These are phyloP conservation scores for Orbilia oligospora DNA, from an alignment of 2,329 filamentous ascomycete species.

Conservation along the genomic window DNA sequence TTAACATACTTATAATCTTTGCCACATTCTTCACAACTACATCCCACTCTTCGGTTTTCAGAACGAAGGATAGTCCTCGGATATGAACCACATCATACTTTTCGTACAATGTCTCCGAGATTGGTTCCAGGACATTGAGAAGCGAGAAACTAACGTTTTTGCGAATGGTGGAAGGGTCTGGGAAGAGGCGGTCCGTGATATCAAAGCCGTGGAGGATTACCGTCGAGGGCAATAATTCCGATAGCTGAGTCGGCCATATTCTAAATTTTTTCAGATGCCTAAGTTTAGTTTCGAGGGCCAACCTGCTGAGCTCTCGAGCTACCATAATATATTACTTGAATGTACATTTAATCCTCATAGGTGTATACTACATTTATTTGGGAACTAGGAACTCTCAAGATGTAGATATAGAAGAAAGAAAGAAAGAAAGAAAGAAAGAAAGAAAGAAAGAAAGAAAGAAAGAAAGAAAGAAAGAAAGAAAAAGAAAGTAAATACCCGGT, in stretches of 20 bases:
- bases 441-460: too few relatives aligned
- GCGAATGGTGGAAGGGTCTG: slow-evolving; percentile 33
- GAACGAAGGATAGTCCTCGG: slow-evolving; percentile 34
- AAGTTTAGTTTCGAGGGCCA: background rate
- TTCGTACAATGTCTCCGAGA: slow-evolving; percentile 28
- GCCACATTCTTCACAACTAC: slow-evolving; percentile 41
- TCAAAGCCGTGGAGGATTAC: slow-evolving; percentile 41
- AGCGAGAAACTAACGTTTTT: slow-evolving; percentile 41
- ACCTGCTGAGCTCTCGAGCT: too few relatives aligned
- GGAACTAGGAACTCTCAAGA: too few relatives aligned
- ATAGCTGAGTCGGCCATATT: slow-evolving; percentile 39
- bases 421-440: too few relatives aligned
- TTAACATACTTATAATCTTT: slow-evolving; percentile 40
- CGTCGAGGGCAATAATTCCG: slow-evolving; percentile 21
- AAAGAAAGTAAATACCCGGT: slow-evolving; percentile 28
- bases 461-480: too few relatives aligned
- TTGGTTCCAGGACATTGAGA: slow-evolving; percentile 29
- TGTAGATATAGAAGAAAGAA: too few relatives aligned
- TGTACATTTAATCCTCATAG: too few relatives aligned
- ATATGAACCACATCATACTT: slow-evolving; percentile 52
- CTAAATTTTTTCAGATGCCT: background rate
- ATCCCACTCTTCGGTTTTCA: slow-evolving; percentile 37
- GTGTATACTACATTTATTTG: too few relatives aligned
- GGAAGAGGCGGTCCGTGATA: slow-evolving; percentile 43
- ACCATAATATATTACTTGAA: too few relatives aligned